A percentile compares a stretch with the other conserved stretches of the same genome.
These are phyloP conservation scores for Geotrichum aggregatum DNA, from an alignment of 1,139 yeast genomes.

Conservation along the genomic window DNA sequence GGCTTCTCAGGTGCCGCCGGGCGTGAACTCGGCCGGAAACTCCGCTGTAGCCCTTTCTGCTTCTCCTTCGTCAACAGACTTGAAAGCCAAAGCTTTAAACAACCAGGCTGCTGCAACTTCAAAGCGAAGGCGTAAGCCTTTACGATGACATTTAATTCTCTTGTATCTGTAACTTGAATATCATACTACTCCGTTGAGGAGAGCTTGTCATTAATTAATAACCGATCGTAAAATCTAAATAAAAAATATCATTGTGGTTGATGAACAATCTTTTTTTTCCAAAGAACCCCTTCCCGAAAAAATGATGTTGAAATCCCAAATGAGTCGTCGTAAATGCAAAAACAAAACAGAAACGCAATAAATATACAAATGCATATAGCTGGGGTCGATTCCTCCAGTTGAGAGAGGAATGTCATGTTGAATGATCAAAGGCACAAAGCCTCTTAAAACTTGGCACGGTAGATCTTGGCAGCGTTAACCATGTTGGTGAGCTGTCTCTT, in stretches of 20 bases:
- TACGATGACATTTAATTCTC: neutral
- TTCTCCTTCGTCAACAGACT: conserved; percentile 8
- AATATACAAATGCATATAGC: conserved; percentile 12
- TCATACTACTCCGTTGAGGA: conserved; percentile 29
- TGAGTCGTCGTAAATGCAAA: conserved; percentile 9
- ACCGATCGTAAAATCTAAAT: conserved; percentile 18
- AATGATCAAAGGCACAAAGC: conserved; percentile 5
- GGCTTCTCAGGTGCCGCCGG: conserved; percentile 9
- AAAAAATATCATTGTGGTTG: conserved; percentile 19
- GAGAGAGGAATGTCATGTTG: conserved; percentile 17
- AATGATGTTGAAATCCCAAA: conserved; percentile 32
- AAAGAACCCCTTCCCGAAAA: conserved; percentile 22
- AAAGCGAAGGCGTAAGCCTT: conserved; percentile 10
- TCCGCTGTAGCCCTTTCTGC: conserved; percentile 8
- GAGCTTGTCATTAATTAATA: conserved; percentile 24
- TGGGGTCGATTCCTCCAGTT: conserved; percentile 21
- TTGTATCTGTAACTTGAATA: neutral
- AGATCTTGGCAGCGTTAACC: conserved; percentile 98
- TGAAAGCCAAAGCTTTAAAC: conserved; percentile 17
- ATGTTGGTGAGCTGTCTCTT: conserved; percentile 78
- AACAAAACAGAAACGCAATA: conserved; percentile 15
- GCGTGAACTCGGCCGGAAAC: conserved; percentile 1
- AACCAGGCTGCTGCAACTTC: conserved; percentile 17
- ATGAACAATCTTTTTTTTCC: conserved; percentile 14
- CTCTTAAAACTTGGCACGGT: conserved; percentile 57